Evolutionary conservation across 1,284 basidiomycete species (phyloP).

Genomic region (Chalciporus sp.): DNA sequence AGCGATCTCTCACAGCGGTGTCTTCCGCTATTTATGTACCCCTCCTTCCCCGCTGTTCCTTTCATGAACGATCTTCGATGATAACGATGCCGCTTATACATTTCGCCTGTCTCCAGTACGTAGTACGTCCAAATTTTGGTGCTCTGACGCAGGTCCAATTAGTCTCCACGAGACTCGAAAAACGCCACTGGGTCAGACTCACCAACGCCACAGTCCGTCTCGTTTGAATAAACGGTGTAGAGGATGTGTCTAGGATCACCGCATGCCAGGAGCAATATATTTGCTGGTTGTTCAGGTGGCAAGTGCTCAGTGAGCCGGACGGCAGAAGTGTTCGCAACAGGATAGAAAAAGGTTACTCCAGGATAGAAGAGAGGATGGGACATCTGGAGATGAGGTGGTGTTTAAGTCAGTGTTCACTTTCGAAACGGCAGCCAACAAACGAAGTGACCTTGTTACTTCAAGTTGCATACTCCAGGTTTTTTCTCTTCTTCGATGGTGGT

Average conservation of each 20-base stretch:
- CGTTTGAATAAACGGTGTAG: conserved; percentile 42
- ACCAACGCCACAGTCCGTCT: conserved; percentile 8
- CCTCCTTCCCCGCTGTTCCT: too few relatives aligned
- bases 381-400: conserved; percentile 35
- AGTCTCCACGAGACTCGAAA: background rate
- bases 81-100: too few relatives aligned
- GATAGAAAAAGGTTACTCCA: conserved; percentile 49
- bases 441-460: background rate
- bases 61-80: too few relatives aligned
- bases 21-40: too few relatives aligned
- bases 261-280: conserved; percentile 55
- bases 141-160: conserved; percentile 21
- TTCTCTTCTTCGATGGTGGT: background rate
- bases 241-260: conserved; percentile 60
- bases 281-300: conserved; percentile 46
- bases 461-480: too few relatives aligned
- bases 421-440: background rate
- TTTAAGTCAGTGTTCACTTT: background rate
- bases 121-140: conserved; percentile 47
- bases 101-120: too few relatives aligned
- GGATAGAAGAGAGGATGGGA: conserved; percentile 36
- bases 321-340: conserved; percentile 58
- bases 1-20: too few relatives aligned
- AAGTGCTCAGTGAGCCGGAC: conserved; percentile 50
- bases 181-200: background rate